phyloP scores from a whole-genome alignment of 495 filamentous ascomycete species.

The Cercophora sp. region DNA sequence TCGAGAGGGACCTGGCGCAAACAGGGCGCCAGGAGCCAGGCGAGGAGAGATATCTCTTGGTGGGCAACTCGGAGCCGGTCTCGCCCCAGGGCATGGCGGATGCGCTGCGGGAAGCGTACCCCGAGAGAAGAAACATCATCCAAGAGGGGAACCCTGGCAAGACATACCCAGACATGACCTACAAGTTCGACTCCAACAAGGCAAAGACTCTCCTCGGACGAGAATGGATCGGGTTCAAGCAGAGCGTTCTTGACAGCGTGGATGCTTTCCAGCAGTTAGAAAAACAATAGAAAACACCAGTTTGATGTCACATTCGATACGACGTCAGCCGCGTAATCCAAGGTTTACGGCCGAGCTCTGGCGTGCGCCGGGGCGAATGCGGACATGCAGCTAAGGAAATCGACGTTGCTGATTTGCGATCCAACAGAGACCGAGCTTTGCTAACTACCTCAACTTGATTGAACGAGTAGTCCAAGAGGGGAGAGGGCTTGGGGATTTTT shows the following conservation, averaged over 20 bases:
- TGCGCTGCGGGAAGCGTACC: conserved; percentile 33
- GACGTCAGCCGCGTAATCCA: too few species aligned
- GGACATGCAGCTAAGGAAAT: too few species aligned
- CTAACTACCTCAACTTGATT: too few species aligned
- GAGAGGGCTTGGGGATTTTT: too few species aligned
- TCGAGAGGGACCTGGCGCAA: conserved; percentile 19
- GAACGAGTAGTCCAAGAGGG: too few species aligned
- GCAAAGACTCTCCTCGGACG: conserved; percentile 24
- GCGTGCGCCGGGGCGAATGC: too few species aligned
- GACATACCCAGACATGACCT: conserved; percentile 26
- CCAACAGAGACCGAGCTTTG: too few species aligned
- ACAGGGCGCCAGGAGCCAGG: background rate
- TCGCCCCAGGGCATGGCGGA: conserved; percentile 38
- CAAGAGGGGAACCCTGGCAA: conserved; percentile 34
- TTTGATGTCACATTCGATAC: too few species aligned
- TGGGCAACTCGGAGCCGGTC: conserved; percentile 16
- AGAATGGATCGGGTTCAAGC: conserved; percentile 31
- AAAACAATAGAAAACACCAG: too few species aligned
- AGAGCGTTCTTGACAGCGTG: conserved; percentile 32
- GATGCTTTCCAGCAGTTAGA: too few species aligned
- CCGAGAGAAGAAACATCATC: conserved; percentile 32
- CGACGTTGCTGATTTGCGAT: too few species aligned
- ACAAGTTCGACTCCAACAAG: conserved; percentile 26
- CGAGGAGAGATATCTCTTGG: conserved; percentile 28
- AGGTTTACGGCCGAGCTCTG: too few species aligned